These are phyloP conservation scores for Hansenula lynferdii DNA, from an alignment of 1,139 yeast species.

Conservation along the genomic window DNA sequence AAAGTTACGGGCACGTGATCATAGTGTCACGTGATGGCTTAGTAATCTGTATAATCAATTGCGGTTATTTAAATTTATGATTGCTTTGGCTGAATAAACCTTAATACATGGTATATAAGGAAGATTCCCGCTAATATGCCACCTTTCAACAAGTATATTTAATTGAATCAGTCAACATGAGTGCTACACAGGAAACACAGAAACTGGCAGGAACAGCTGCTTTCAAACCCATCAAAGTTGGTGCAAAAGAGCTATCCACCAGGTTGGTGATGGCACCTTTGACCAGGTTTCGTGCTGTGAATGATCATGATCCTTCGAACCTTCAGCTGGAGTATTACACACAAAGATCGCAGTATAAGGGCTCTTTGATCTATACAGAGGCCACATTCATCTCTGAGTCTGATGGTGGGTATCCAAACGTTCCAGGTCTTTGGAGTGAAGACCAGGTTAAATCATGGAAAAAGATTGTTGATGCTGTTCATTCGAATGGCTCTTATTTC, in stretches of 20 bases:
- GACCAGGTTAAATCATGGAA: slow-evolving; percentile 33
- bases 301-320: slow-evolving; percentile 15
- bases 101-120: too few relatives aligned
- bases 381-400: slow-evolving; percentile 28
- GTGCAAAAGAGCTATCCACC: slow-evolving; percentile 31
- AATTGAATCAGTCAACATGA: too few relatives aligned
- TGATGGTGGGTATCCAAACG: slow-evolving; percentile 17
- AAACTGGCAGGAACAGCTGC: slow-evolving; percentile 30
- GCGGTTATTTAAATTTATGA: too few relatives aligned
- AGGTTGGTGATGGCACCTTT: slow-evolving; percentile 48
- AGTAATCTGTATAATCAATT: too few relatives aligned
- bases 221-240: slow-evolving; percentile 46
- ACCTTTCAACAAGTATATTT: too few relatives aligned
- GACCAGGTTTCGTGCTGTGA: slow-evolving; percentile 43
- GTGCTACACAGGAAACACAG: not conserved
- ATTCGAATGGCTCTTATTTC: slow-evolving; percentile 28
- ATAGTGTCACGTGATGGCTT: not conserved
- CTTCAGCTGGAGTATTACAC: slow-evolving; percentile 28
- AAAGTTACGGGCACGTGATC: not conserved
- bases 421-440: slow-evolving; percentile 39
- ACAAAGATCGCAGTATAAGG: slow-evolving; percentile 31
- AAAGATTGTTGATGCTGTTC: slow-evolving; percentile 29
- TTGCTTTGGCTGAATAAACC: too few relatives aligned
- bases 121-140: too few relatives aligned
- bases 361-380: slow-evolving; percentile 34